phyloP scores from a whole-genome alignment of 495 filamentous ascomycete species.

The Lasiosphaeris hirsuta region DNA sequence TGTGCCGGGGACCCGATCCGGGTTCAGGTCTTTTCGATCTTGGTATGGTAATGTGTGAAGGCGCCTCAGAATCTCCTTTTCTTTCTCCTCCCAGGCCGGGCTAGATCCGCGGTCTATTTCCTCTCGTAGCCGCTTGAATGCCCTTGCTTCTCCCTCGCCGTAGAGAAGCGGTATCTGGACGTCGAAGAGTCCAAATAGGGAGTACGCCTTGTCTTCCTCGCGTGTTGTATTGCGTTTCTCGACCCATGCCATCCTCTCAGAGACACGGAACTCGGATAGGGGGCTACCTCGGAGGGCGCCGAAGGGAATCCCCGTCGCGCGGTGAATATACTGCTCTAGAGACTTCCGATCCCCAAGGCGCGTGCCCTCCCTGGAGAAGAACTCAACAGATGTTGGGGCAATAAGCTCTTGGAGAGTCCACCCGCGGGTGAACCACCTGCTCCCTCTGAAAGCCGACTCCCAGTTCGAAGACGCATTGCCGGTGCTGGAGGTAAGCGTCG shows the following conservation, averaged over 20 bases:
- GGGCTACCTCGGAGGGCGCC: neutral
- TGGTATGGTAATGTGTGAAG: slow-evolving; percentile 30
- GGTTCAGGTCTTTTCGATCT: slow-evolving; percentile 41
- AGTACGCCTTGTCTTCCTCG: neutral
- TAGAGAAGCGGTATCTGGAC: neutral
- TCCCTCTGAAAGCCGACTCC: neutral
- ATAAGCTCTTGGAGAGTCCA: neutral
- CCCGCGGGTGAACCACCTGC: slow-evolving; percentile 8
- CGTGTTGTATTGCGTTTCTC: neutral
- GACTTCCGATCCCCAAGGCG: neutral
- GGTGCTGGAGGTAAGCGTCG: neutral
- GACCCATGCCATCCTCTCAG: neutral
- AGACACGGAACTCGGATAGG: neutral
- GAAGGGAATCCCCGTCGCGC: neutral
- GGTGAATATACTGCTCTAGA: neutral
- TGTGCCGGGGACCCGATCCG: slow-evolving; percentile 32
- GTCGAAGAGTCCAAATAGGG: neutral
- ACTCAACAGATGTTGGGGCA: neutral
- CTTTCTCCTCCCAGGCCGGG: no score
- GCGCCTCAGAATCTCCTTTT: no score
- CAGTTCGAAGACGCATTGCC: neutral
- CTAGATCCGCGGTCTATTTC: neutral
- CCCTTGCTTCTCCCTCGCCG: neutral
- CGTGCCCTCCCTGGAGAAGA: neutral
- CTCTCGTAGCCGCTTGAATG: neutral